Base-by-base conservation (phyloP, 345 rosid genomes). In the Crucihimalaya himalaica region DNA sequence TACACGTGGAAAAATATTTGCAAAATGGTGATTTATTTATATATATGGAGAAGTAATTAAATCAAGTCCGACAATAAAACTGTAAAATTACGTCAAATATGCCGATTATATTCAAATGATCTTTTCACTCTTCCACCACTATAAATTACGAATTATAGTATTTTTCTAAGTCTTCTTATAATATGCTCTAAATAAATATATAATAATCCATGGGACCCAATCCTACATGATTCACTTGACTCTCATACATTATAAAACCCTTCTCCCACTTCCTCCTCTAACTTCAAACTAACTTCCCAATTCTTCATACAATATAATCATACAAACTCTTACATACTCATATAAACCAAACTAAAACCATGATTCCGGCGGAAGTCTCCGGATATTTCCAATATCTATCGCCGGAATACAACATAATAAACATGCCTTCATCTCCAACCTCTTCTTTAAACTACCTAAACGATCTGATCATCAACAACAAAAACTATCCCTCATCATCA, bases 361-460 rank as follows among this genome's bases (percentile, higher is more conserved):
- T 76, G 80, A 47, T 63, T 20, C 80, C 80, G n/a, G 54, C 75
- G 3, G 80, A 76, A 63, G 12, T 70, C 59, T 54, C 66, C 66
- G 71, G 75, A 14, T 70, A 62, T 28, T 55, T 55, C 19, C 60
- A 70, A 45, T 70, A 70, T 21, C 8, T 76, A 14, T 70, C 75
- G 3, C 71, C 71, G 54, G 75, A 76, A 43, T 58, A 57, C 60
- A 70, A 63, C 53, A 21, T 46, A 27, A 15, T 55, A 19, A 55
- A 63, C 60, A 63, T 70, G 52, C 53, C 71, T 10, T 55, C 75
- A 25, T 76, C 80, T 40, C 66, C 80, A 63, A 46, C 66, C 8
- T 76, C 80, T 43, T 69, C 75, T 7, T 70, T 76, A 18, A 68
- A 63, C 66, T 76, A 76, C 71, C 37, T 76, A 45, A 70, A 63